Evolutionary conservation across 257 asterid species (phyloP).

Genomic region (Solanum sitiens): DNA sequence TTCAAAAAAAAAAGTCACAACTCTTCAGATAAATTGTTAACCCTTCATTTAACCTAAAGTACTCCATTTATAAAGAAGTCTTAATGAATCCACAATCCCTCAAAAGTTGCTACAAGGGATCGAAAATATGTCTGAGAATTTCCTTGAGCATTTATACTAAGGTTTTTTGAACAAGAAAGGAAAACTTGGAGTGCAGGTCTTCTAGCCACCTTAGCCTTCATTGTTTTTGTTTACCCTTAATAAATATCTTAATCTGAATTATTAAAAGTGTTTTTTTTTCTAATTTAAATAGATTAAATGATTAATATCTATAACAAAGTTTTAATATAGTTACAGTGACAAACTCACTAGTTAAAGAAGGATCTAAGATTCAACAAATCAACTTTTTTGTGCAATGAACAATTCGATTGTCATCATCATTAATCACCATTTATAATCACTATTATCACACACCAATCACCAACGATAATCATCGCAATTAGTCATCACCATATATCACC

Average conservation of each 20-base stretch:
- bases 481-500: neutral
- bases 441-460: neutral
- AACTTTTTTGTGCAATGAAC: neutral
- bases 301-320: no score
- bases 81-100: neutral
- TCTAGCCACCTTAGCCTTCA: neutral
- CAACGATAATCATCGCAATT: neutral
- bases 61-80: neutral
- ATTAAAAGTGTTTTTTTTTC: neutral
- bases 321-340: neutral
- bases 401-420: no score
- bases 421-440: neutral
- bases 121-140: no score
- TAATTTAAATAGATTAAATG: no score
- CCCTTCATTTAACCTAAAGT: neutral
- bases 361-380: neutral
- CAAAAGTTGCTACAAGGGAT: neutral
- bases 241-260: no score
- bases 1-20: no score
- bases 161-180: neutral
- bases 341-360: neutral
- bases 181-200: neutral
- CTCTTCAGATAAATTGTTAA: neutral
- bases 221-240: no score
- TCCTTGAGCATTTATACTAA: no score